phyloP scores from a whole-genome alignment of 1,139 yeast species.

The Yamadazyma dushanensis region DNA sequence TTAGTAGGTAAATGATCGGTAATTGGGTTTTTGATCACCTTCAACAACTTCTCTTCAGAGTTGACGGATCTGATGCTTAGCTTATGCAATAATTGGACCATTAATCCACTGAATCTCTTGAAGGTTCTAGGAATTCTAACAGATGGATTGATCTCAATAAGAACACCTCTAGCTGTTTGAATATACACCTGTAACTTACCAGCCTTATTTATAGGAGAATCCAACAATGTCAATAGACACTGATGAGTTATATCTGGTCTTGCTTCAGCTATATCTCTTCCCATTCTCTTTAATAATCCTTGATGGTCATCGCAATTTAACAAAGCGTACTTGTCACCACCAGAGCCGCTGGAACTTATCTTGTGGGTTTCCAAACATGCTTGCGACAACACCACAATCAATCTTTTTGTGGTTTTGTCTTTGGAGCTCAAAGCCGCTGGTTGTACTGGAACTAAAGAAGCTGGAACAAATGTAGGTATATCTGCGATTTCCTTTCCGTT shows the following conservation, averaged over 20 bases:
- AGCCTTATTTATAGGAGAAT: conserved; percentile 95
- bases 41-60: conserved; percentile 88
- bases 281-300: conserved; percentile 92
- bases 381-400: conserved; percentile 89
- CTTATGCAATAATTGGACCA: conserved; percentile 94
- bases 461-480: conserved; percentile 47
- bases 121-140: conserved; percentile 98
- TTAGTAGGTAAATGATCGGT: conserved; percentile 96
- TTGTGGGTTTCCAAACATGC: conserved; percentile 96
- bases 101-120: conserved; percentile 93
- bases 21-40: conserved; percentile 94
- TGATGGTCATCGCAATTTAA: conserved; percentile 98
- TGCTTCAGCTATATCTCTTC: conserved; percentile 95
- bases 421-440: conserved; percentile 79
- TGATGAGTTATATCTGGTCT: conserved; percentile 98
- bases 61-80: conserved; percentile 91
- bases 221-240: conserved; percentile 87
- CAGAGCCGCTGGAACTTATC: conserved; percentile 70
- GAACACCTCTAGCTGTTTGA: conserved; percentile 91
- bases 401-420: conserved; percentile 79
- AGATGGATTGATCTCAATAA: conserved; percentile 92
- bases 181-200: conserved; percentile 95
- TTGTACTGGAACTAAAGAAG: conserved; percentile 79
- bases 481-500: conserved; percentile 11
- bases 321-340: conserved; percentile 90